Evolutionary conservation across 106 monocot genomes (phyloP), one percentile per base, ranked within the genome.

Genomic region (Amphibolis antarctica): DNA sequence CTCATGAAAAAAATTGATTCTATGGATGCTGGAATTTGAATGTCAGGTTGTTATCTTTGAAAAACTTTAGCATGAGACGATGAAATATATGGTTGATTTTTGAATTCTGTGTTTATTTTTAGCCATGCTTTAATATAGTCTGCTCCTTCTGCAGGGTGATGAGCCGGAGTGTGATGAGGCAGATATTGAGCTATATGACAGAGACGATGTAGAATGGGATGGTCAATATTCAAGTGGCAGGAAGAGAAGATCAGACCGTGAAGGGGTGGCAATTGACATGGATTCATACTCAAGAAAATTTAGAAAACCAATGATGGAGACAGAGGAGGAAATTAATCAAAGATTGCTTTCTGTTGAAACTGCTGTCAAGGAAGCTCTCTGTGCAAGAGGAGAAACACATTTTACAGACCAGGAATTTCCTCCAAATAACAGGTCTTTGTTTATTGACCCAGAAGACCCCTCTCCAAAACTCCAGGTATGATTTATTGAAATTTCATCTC

Each of bases 151-250:
- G 1, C 20, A 98, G 98, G 76, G 67, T 26, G 74, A 85, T 78
- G 90, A 90, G 42, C 88, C 87, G 98, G 98, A 91, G 55, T 87
- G 76, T 70, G 98, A 87, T 60, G 91, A 77, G 56, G 87, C 85
- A 58, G 88, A 96, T 60, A 77, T 85, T 65, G 98, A 98, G 44
- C 42, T 90, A 29, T 98, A 82, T 76, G 98, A 98, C 65, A 79
- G 91, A 42, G 98, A 91, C 29, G 98, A 98, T 75, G 91, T 98
- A 31, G 98, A 98, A 20, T 98, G 98, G 98, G 98, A 98, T 70
- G 87, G 91, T 27, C 98, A 98, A 69, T 98, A 85, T 75, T 98
- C 98, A 45, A 98, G 98, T 77, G 98, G 87, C n/a, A 78, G 98
- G 59, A 91, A 80, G 79, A 84, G 87, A 66, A 80, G 80, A 30